Evolutionary conservation across 805 yeast genomes (phyloP), one percentile per base, ranked within the genome.

Genomic region (Teunomyces funiuensis): DNA sequence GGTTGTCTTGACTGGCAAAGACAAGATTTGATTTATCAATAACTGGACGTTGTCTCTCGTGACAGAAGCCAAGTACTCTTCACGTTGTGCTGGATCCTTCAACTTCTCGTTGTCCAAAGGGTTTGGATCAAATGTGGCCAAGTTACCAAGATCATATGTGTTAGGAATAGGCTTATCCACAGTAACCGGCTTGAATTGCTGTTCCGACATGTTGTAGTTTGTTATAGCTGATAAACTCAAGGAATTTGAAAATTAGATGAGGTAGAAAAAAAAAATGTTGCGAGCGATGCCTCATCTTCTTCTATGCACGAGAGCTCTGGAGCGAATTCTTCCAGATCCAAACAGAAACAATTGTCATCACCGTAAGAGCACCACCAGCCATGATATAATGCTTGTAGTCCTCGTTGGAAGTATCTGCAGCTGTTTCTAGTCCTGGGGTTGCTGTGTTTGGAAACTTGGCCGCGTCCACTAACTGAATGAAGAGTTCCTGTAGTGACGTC

Each of bases 11-110:
- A 89, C 79, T 20, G 99, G 99, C 43, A 89, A 77, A 10, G 96
- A 87, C 44, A 93, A 73, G 18, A 93, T 72, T 69, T 93, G 99
- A 66, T 90, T 90, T 55, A 93, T 81, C 54, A 93, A 73, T 44
- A 91, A 74, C 68, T 93, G 99, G 20, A 87, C 88, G 62, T 93
- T 90, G 57, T 91, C 99, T 69, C 99, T 82, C 27, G 97, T 80
- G 14, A 80, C 70, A 5, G 77, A 66, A 40, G 74, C 71, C 45
- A 93, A 67, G 46, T 83, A 77, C 36, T 69, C 75, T 61, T 89
- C 95, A 54, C 78, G 80, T 33, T 74, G 69, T 28, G 58, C 57
- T 14, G 75, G 73, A 53, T 83, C 76, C 25, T 74, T 74, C 38
- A 88, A 66, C 50, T 78, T 73, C 11, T 70, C 69, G 29, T 73